Evolutionary conservation across 83 land plant genomes (phyloP).

Genomic region (Thuja plicata): DNA sequence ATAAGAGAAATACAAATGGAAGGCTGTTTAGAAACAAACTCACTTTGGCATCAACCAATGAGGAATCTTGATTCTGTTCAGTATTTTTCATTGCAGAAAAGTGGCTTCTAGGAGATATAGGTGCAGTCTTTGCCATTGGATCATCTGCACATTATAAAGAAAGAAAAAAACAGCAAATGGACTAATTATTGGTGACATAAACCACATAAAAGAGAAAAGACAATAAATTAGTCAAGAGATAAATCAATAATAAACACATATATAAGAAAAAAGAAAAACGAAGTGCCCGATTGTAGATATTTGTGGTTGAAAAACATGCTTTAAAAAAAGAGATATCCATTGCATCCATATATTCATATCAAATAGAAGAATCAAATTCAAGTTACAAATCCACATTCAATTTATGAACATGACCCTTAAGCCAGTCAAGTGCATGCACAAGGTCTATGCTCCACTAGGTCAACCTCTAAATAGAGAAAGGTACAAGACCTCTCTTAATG

Average conservation of each 20-base stretch:
- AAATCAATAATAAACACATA: background rate
- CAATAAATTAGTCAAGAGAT: background rate
- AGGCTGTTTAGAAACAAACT: background rate
- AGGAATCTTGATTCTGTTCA: conserved; percentile 9
- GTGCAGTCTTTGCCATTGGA: conserved; percentile 72
- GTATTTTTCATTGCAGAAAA: conserved; percentile 14
- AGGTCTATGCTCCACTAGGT: too few species aligned
- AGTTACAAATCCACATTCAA: too few species aligned
- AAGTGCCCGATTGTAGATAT: background rate
- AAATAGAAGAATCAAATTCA: background rate
- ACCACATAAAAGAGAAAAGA: background rate
- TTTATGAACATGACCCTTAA: background rate
- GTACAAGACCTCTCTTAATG: too few species aligned
- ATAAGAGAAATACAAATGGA: background rate
- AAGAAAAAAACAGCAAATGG: background rate
- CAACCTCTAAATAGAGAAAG: too few species aligned
- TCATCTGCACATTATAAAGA: conserved; percentile 54
- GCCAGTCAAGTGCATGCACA: background rate
- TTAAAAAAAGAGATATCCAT: background rate
- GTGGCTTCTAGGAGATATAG: conserved; percentile 35
- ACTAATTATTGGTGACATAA: background rate
- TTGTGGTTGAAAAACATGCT: background rate
- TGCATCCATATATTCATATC: background rate
- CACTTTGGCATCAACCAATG: conserved; percentile 19
- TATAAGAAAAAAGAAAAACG: background rate